Percentiles rank a stretch among this genome's conserved stretches.
Evolutionary conservation across 73 alveolate genomes (phyloP).

Genomic region (Paramecium pentaurelia): DNA sequence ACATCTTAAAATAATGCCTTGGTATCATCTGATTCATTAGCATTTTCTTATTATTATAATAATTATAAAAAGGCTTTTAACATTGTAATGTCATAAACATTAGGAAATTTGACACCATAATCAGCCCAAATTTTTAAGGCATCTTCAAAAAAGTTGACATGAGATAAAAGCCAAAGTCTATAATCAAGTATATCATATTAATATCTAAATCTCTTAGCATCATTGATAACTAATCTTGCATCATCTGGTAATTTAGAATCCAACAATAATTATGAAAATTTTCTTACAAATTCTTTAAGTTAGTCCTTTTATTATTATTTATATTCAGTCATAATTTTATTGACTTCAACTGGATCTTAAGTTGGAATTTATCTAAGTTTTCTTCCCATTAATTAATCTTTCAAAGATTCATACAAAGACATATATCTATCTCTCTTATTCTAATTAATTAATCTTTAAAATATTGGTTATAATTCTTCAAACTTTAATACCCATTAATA

Average conservation of each 20-base stretch:
- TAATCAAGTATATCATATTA: neutral
- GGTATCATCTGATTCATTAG: neutral
- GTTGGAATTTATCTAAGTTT: neutral
- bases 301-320: neutral
- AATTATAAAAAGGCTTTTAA: neutral
- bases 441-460: neutral
- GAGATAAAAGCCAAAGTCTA: neutral
- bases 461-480: neutral
- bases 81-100: neutral
- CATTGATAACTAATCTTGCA: slow-evolving; percentile 26
- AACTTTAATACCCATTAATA: neutral
- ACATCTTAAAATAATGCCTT: neutral
- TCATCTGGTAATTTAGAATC: neutral
- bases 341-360: neutral
- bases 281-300: slow-evolving; percentile 1
- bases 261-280: neutral
- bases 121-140: neutral
- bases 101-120: neutral
- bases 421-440: slow-evolving; percentile 24
- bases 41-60: neutral
- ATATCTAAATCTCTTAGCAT: slow-evolving; percentile 30
- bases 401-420: slow-evolving; percentile 25
- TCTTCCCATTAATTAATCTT: neutral
- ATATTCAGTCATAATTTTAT: neutral
- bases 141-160: neutral